Evolutionary conservation across 2,329 filamentous ascomycete genomes (phyloP).

Genomic region (Aureobasidium musti): DNA sequence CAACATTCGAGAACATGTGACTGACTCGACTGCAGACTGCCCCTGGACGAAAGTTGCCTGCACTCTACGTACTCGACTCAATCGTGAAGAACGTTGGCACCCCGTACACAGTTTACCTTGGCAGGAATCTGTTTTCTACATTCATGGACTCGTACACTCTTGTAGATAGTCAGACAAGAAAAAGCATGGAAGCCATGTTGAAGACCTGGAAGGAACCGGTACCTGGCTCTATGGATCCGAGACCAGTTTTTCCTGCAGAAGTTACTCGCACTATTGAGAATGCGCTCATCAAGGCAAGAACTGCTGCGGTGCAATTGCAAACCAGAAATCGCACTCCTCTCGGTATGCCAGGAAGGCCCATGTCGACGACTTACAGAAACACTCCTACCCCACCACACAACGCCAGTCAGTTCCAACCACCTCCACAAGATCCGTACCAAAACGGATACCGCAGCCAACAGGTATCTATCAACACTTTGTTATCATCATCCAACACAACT

Average conservation of each 20-base stretch:
- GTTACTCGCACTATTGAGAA: constrained; percentile 90
- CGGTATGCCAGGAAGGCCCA: constrained; percentile 43
- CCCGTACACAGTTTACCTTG: constrained; percentile 93
- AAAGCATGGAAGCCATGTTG: constrained; percentile 95
- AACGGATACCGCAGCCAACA: constrained; percentile 43
- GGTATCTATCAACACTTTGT: constrained; percentile 20
- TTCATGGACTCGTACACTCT: constrained; percentile 97
- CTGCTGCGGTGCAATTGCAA: constrained; percentile 62
- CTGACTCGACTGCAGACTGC: constrained; percentile 66
- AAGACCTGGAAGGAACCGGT: constrained; percentile 98
- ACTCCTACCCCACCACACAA: constrained; percentile 71
- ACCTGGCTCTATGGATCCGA: constrained; percentile 86
- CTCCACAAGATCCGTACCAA: constrained; percentile 40
- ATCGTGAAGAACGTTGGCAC: constrained; percentile 99
- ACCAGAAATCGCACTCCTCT: constrained; percentile 58
- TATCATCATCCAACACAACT: background rate
- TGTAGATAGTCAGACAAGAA: constrained; percentile 77
- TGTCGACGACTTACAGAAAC: constrained; percentile 61
- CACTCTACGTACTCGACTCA: constrained; percentile 96
- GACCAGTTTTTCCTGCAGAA: constrained; percentile 86
- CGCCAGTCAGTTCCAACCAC: constrained; percentile 47
- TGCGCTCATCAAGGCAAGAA: constrained; percentile 80
- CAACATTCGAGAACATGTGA: constrained; percentile 7
- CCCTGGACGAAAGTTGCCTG: constrained; percentile 85
- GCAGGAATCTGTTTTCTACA: constrained; percentile 84